Conservation (phyloP, 73 alveolate genomes). For the Paramecium bursaria region DNA sequence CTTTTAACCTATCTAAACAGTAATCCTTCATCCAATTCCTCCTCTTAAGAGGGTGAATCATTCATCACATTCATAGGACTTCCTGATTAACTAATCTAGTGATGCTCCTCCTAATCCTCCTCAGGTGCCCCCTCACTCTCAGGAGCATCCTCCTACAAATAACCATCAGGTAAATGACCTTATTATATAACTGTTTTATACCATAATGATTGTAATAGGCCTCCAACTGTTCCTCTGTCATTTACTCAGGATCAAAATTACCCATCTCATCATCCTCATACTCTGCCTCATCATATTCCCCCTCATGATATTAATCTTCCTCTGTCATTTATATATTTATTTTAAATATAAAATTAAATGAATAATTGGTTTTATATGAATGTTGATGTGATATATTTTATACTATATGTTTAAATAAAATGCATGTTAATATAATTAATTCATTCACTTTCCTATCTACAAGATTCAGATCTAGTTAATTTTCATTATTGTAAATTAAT, state of each 20-base stretch:
- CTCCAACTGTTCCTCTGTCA: slow-evolving; percentile 46
- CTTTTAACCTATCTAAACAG: slow-evolving; percentile 58
- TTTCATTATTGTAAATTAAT: no score
- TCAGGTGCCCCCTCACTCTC: background rate
- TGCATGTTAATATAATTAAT: no score
- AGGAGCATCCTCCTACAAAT: slow-evolving; percentile 4
- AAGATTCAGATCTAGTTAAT: no score
- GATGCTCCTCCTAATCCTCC: background rate
- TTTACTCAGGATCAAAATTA: background rate
- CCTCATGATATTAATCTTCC: slow-evolving; percentile 52
- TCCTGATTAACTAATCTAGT: background rate
- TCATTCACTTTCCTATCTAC: no score
- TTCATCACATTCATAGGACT: background rate
- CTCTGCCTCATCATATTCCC: slow-evolving; percentile 65
- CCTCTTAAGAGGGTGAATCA: slow-evolving; percentile 57
- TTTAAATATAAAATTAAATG: no score
- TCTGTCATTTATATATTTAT: no score
- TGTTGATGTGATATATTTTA: no score
- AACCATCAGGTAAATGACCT: slow-evolving; percentile 8
- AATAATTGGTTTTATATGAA: no score
- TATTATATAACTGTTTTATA: slow-evolving; percentile 40
- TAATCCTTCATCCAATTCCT: slow-evolving; percentile 42
- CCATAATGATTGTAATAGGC: slow-evolving; percentile 50
- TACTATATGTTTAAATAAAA: no score
- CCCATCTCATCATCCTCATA: slow-evolving; percentile 61